Conservation (phyloP, 1,284 basidiomycete genomes). For the Mycocalia duriaeana region DNA sequence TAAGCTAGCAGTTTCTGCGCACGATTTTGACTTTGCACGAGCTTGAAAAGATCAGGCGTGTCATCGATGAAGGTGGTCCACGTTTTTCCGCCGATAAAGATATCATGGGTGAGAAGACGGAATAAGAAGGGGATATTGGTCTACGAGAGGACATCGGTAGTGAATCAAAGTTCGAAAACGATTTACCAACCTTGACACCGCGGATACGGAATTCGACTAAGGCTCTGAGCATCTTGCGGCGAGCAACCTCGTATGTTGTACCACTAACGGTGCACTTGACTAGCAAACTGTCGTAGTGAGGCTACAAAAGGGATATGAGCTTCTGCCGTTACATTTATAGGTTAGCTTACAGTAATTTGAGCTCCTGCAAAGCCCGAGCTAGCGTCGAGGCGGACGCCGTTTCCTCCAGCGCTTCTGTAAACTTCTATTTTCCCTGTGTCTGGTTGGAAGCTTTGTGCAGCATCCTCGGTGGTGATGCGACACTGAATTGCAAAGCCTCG, state of each 20-base stretch:
- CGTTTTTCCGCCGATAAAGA: constrained; percentile 93
- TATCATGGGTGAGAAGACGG: constrained; percentile 95
- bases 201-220: constrained; percentile 99
- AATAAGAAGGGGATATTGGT: constrained; percentile 99
- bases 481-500: constrained; percentile 98
- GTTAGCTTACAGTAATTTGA: constrained; percentile 84
- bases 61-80: constrained; percentile 99
- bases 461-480: constrained; percentile 98
- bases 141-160: constrained; percentile 32
- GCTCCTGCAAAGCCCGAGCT: constrained; percentile 98
- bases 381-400: constrained; percentile 96
- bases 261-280: constrained; percentile 97
- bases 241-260: constrained; percentile 96
- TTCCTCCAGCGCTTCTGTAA: constrained; percentile 97
- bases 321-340: constrained; percentile 2
- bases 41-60: constrained; percentile 97
- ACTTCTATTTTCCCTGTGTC: constrained; percentile 99
- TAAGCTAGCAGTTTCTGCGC: constrained; percentile 97
- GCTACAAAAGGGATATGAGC: constrained; percentile 38
- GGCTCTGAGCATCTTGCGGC: constrained; percentile 98
- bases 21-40: constrained; percentile 96
- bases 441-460: constrained; percentile 88
- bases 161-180: not conserved
- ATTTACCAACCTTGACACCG: constrained; percentile 77
- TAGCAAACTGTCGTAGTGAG: constrained; percentile 96